Base-by-base conservation (phyloP, 148 eudicot genomes). In the Nyssa sinensis region DNA sequence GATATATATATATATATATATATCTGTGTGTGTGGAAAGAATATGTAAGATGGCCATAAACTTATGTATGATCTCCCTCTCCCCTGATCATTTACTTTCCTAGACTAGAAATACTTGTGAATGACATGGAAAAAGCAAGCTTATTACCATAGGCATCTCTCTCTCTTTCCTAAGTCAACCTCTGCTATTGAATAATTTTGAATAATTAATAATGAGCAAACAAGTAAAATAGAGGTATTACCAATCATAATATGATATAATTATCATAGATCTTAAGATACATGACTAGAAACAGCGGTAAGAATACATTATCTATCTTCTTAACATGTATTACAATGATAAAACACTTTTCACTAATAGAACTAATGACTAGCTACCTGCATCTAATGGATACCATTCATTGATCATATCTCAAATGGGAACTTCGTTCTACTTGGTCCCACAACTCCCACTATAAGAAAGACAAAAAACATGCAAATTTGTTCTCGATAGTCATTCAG, bases 111-210 rank as follows among this genome's bases (percentile, higher is more conserved):
- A 44, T 11, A 44, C 66, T 29, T 21, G 30, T 5, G 6, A 32
- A 30, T 57, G 63, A 55, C 73, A 12, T 53, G 73, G 63, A 44
- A 70, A 70, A 70, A 70, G 63, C 63, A 70, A 25, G 31, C 55
- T 30, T 53, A 47, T 21, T 58, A 33, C 63, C 33, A 69, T 49
- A 7, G 23, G 19, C 41, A 17, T 69, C 44, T 69, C 62, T 49
- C 72, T 53, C 41, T 30, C 72, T 44, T 37, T 5, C 10, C 44
- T 39, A 44, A 55, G 59, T 19, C 24, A 55, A 17, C 59, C 4
- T 55, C 24, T 55, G 1, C 25, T 55, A 55, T 55, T 55, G 32
- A 13, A 58, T 34, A 71, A 35, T 49, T 19, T 49, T 59, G 74
- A 71, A 58, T 59, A 59, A 59, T 17, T 59, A 44, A 35, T 32